phyloP scores from a whole-genome alignment of 2,329 filamentous ascomycete genomes.

The Onygenales sp. region DNA sequence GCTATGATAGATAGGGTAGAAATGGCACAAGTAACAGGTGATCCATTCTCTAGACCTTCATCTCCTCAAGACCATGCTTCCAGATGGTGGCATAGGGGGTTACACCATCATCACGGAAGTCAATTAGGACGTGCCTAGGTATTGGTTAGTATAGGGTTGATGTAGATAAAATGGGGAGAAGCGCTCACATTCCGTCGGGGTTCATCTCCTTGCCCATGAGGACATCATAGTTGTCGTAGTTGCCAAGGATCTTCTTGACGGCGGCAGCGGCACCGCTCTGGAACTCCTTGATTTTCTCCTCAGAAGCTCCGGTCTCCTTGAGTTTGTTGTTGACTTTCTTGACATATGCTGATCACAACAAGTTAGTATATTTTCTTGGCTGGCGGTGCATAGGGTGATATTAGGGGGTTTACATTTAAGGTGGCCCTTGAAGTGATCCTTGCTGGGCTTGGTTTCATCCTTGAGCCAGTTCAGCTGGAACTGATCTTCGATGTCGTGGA shows the following conservation, averaged over 20 bases:
- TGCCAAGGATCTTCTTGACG: conserved; percentile 76
- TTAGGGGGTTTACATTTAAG: conserved; percentile 59
- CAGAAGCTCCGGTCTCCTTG: conserved; percentile 51
- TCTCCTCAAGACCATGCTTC: conserved; percentile 85
- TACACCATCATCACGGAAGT: conserved; percentile 93
- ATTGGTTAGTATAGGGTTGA: conserved; percentile 1
- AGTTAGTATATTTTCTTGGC: background rate
- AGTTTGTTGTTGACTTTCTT: conserved; percentile 72
- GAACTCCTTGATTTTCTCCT: conserved; percentile 65
- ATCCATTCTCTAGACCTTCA: conserved; percentile 67
- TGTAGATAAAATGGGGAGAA: background rate
- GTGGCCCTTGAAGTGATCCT: conserved; percentile 74
- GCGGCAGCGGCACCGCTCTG: conserved; percentile 64
- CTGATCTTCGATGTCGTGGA: conserved; percentile 88
- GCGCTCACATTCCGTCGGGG: conserved; percentile 79
- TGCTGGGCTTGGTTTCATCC: conserved; percentile 45
- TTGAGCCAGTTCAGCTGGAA: conserved; percentile 69
- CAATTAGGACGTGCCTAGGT: conserved; percentile 72
- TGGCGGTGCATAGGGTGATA: no score
- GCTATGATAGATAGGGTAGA: background rate
- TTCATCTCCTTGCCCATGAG: conserved; percentile 88
- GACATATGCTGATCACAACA: conserved; percentile 62
- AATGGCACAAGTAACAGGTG: background rate
- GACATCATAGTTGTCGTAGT: conserved; percentile 96
- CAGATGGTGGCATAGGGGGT: conserved; percentile 86